Base-by-base conservation (phyloP, 192 early-diverging fungal species). In the Blastocladiella britannica region DNA sequence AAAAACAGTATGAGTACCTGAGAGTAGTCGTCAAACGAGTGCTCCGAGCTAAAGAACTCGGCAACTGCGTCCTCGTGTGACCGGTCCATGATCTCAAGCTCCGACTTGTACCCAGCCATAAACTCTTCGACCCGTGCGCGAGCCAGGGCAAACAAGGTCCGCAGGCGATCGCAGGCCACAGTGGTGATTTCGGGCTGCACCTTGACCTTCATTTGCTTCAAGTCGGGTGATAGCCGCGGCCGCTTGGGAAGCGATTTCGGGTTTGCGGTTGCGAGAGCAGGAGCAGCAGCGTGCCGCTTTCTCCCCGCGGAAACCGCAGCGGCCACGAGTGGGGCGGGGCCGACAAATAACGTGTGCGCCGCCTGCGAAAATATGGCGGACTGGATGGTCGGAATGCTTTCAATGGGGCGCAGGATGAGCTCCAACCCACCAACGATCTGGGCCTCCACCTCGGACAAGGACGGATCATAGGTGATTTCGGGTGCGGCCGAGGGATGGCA, bases 21-120 rank as follows among this genome's bases (percentile, higher is more conserved):
- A 3, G 65, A 58, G 56, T 71, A 72, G 29, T 80, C 76, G 8
- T 80, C 71, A 68, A 78, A 80, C 5, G 67, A 47, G 29, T 72
- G 75, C 25, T 73, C 67, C 51, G 64, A 54, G 4, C 51, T 37
- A 27, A 80, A 72, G 52, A 76, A 78, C 43, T 26, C 28, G 2
- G 52, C 57, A 52, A 75, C 63, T 2, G 63, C 63, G 0, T 51
- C 51, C 29, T 70, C 53, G 7, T 70, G 55, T 8, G 55, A 60
- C 12, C 65, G 55, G 54, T 67, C 74, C 18, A 80, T 57, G 52
- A 55, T 27, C 59, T 59, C 57, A 53, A 47, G 37, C 37, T 74
- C 76, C 51, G 54, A 58, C 27, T 76, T 62, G 52, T 80, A 80
- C 29, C 61, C 43, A 18, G 55, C 52, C 28, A 71, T 60, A 62